A percentile compares a stretch with the other conserved stretches of the same genome.
Conservation (phyloP, 2,329 filamentous ascomycete species). For the Pyrenophora teres region DNA sequence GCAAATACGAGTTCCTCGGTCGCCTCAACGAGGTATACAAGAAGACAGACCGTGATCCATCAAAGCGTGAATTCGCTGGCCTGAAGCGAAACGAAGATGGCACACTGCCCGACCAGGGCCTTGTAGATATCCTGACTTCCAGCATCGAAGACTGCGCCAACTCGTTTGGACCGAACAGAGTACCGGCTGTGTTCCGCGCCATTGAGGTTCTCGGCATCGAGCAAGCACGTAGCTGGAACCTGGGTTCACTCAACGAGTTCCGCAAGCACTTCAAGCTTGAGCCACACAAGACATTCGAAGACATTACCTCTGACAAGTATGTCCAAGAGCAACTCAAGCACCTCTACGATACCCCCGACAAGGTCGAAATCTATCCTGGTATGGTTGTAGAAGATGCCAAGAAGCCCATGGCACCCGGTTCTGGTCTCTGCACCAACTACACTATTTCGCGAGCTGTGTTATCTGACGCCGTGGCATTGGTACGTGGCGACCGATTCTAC, state of each 20-base stretch:
- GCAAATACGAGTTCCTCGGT: constrained; percentile 63
- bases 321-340: constrained; percentile 65
- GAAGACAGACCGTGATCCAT: constrained; percentile 67
- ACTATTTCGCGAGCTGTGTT: constrained; percentile 78
- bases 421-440: constrained; percentile 75
- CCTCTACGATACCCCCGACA: constrained; percentile 75
- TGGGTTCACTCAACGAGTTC: constrained; percentile 83
- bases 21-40: constrained; percentile 68
- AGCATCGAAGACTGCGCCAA: constrained; percentile 77
- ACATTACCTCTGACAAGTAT: constrained; percentile 77
- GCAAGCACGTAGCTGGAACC: constrained; percentile 75
- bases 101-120: constrained; percentile 73
- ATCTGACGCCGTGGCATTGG: constrained; percentile 77
- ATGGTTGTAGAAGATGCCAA: constrained; percentile 78
- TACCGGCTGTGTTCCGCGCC: constrained; percentile 73
- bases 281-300: constrained; percentile 76
- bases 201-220: constrained; percentile 82
- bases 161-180: constrained; percentile 65
- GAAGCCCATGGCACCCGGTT: constrained; percentile 67
- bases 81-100: constrained; percentile 69
- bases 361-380: constrained; percentile 80
- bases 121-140: constrained; percentile 70
- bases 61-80: constrained; percentile 68
- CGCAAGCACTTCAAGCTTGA: constrained; percentile 79
- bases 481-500: constrained; percentile 78